A percentile compares a stretch with the other conserved stretches of the same genome.
Evolutionary conservation across 192 early-diverging fungal species (phyloP).

Genomic region (Dissophora ornata): DNA sequence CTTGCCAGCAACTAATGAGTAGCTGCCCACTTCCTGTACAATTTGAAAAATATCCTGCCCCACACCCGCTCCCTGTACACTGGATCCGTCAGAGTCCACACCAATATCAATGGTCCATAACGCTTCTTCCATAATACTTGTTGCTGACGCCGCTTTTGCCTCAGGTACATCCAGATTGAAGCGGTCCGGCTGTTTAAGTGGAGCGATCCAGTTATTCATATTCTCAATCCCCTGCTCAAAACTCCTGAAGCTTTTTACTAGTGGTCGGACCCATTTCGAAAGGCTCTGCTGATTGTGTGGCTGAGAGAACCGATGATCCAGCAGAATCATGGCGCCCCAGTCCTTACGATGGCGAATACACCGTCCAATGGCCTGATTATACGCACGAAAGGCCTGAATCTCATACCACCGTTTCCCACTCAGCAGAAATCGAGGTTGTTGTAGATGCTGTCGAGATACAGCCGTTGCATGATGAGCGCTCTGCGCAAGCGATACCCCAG

Average conservation of each 20-base stretch:
- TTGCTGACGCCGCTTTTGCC: no score
- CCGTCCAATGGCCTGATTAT: conserved; percentile 71
- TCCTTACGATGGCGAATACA: conserved; percentile 70
- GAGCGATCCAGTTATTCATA: conserved; percentile 21
- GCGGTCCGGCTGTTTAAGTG: background rate
- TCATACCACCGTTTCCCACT: conserved; percentile 70
- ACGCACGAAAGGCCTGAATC: conserved; percentile 71
- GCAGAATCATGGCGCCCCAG: conserved; percentile 74
- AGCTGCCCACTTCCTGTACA: no score
- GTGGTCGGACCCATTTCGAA: conserved; percentile 75
- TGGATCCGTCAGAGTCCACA: no score
- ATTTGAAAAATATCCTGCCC: no score
- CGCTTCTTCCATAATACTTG: no score
- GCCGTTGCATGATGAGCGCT: background rate
- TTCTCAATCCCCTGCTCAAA: conserved; percentile 50
- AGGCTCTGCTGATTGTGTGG: conserved; percentile 60
- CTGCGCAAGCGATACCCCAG: background rate
- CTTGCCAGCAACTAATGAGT: no score
- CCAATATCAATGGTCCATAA: no score
- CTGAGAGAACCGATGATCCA: conserved; percentile 65
- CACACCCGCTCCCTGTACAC: no score
- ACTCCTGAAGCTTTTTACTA: conserved; percentile 28
- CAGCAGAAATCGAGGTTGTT: conserved; percentile 13
- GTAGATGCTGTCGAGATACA: background rate
- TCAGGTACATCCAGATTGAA: no score